Evolutionary conservation across 2,329 filamentous ascomycete genomes (phyloP).

Genomic region (Phoma herbarum): DNA sequence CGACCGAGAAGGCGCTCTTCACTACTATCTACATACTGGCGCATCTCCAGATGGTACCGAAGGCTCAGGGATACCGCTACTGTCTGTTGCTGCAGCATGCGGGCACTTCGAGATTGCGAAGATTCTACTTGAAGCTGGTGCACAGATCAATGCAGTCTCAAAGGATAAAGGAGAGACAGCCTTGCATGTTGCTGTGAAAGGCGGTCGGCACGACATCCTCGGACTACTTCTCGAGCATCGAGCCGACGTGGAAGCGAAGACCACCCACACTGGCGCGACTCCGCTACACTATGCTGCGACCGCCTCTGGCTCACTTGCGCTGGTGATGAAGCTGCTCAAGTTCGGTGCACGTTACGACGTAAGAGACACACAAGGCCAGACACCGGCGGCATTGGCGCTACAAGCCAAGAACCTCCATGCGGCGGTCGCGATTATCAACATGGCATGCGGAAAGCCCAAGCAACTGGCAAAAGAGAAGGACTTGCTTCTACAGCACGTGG

Average conservation of each 20-base stretch:
- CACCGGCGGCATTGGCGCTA: constrained; percentile 41
- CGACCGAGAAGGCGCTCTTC: constrained; percentile 44
- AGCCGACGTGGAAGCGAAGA: constrained; percentile 35
- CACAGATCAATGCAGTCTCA: constrained; percentile 34
- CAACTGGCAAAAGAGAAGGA: constrained; percentile 45
- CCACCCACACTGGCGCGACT: constrained; percentile 38
- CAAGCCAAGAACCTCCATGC: constrained; percentile 39
- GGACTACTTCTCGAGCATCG: constrained; percentile 36
- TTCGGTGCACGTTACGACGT: constrained; percentile 40
- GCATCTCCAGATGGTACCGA: constrained; percentile 38
- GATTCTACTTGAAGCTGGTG: constrained; percentile 42
- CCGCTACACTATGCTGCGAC: constrained; percentile 46
- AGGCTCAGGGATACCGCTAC: constrained; percentile 33
- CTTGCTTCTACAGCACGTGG: constrained; percentile 42
- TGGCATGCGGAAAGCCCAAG: constrained; percentile 36
- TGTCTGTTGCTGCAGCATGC: constrained; percentile 41
- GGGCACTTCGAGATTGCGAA: constrained; percentile 38
- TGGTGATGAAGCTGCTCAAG: constrained; percentile 38
- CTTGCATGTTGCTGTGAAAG: constrained; percentile 44
- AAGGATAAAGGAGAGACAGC: constrained; percentile 40
- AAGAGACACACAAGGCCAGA: constrained; percentile 31
- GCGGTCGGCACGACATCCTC: constrained; percentile 35
- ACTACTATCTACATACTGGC: constrained; percentile 41
- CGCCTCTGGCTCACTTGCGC: constrained; percentile 33
- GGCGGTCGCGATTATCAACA: constrained; percentile 44